These are phyloP conservation scores for Coniferiporia weirii DNA, from an alignment of 1,284 basidiomycete genomes.

Conservation along the genomic window DNA sequence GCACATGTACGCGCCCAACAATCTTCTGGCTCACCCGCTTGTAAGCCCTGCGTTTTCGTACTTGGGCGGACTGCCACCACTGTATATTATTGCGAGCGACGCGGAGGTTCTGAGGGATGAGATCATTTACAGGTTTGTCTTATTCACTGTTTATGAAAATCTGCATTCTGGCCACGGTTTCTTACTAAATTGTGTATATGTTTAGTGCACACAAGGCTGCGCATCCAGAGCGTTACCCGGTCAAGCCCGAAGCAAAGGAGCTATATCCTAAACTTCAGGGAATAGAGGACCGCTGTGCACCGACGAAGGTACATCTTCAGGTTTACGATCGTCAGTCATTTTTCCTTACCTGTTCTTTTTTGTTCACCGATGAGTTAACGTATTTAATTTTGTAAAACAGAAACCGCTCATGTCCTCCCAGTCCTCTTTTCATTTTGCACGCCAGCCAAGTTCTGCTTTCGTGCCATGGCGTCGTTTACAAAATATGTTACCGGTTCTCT, in stretches of 20 bases:
- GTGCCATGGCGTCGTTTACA: slow-evolving; percentile 65
- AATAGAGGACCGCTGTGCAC: slow-evolving; percentile 57
- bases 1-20: slow-evolving; percentile 88
- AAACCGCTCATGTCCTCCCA: slow-evolving; percentile 72
- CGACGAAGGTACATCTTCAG: slow-evolving; percentile 91
- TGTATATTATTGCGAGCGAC: slow-evolving; percentile 84
- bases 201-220: slow-evolving; percentile 89
- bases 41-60: slow-evolving; percentile 82
- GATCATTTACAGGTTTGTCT: slow-evolving; percentile 76
- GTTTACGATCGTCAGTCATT: slow-evolving; percentile 61
- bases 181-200: background rate
- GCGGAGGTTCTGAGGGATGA: slow-evolving; percentile 93
- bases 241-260: slow-evolving; percentile 52
- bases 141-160: background rate
- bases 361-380: slow-evolving; percentile 2
- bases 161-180: background rate
- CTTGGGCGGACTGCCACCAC: slow-evolving; percentile 86
- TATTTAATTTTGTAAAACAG: slow-evolving; percentile 30
- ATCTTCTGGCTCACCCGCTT: slow-evolving; percentile 78
- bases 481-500: slow-evolving; percentile 53
- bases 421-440: slow-evolving; percentile 80
- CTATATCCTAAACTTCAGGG: slow-evolving; percentile 64
- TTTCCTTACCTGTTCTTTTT: background rate
- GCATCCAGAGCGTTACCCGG: slow-evolving; percentile 69
- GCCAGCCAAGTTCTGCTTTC: slow-evolving; percentile 74